These are phyloP conservation scores for Suillus variegatus DNA, from an alignment of 768 basidiomycete species.

Conservation along the genomic window DNA sequence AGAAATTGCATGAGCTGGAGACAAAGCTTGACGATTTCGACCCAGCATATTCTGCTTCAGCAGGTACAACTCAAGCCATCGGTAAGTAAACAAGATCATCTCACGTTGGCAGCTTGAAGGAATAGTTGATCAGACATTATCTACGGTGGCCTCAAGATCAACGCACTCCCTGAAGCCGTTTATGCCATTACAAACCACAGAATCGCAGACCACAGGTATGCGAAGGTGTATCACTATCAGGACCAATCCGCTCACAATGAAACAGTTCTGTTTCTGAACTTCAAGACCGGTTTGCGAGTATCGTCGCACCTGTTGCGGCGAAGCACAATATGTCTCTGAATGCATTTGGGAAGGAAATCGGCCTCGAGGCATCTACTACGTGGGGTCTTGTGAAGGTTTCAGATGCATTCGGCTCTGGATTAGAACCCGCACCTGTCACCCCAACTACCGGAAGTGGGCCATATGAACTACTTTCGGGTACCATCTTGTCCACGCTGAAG, in stretches of 20 bases:
- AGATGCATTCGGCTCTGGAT: conserved; percentile 35
- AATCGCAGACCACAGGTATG: conserved; percentile 32
- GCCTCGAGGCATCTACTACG: conserved; percentile 24
- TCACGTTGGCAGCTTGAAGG: conserved; percentile 22
- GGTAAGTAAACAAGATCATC: conserved; percentile 30
- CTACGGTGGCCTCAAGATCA: conserved; percentile 43
- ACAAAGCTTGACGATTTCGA: conserved; percentile 23
- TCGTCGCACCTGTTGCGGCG: conserved; percentile 18
- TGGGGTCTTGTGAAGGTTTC: conserved; percentile 39
- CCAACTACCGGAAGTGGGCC: conserved; percentile 38
- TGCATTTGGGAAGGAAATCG: conserved; percentile 40
- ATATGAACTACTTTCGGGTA: conserved; percentile 44
- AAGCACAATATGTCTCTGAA: conserved; percentile 43
- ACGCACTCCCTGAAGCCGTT: conserved; percentile 46
- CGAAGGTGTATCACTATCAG: conserved; percentile 5
- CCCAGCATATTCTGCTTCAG: conserved; percentile 18
- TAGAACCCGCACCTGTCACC: conserved; percentile 45
- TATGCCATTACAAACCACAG: conserved; percentile 38
- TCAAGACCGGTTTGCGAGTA: conserved; percentile 13
- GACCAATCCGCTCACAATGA: neutral
- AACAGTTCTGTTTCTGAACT: conserved; percentile 17
- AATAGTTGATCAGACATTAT: conserved; percentile 43
- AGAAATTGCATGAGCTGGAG: conserved; percentile 19
- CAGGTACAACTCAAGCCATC: conserved; percentile 30
- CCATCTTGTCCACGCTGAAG: conserved; percentile 40